Base-by-base conservation (phyloP, 164 flowering plant species). In the Umbellularia californica region DNA sequence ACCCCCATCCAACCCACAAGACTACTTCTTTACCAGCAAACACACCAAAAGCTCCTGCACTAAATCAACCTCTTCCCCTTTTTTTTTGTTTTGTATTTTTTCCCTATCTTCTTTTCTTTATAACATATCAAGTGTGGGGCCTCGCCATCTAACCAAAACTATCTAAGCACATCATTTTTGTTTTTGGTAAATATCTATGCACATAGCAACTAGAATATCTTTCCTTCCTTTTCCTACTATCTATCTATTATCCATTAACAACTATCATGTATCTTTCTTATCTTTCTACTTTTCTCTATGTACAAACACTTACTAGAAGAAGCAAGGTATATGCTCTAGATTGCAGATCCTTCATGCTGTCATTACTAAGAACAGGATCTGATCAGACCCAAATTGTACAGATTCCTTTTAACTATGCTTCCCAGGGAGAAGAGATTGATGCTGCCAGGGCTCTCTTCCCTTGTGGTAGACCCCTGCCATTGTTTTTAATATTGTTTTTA, bases 371-470 rank as follows among this genome's bases (percentile, higher is more conserved):
- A 90, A 81, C 81, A 88, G 52, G 97, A 92, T 79, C 82, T 92
- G 74, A 95, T 92, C 81, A 90, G 73, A 4, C 99, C 97, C 89
- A 94, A 82, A 72, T 83, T 85, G 92, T 81, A 88, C 2, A 95
- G 89, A 85, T 94, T 94, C 88, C 85, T 90, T 76, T 85, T 89
- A 70, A 96, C 89, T 66, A 96, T n/a, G 84, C 94, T 93, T 20
- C 98, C 99, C 70, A 95, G 83, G 20, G 96, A 92, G 65, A 90
- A 70, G 81, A 93, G 77, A 82, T 87, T 87, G 24, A 92, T 83
- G 60, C 60, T 17, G 65, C 90, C 92, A 6, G 93, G 86, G 22
- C 50, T 82, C 35, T 63, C 35, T n/a, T 63, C 85, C 86, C 77
- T 76, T 62, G 77, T 7, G 1, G 74, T 6, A 19, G 85, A 83